Base-by-base conservation (phyloP, 495 filamentous ascomycete species). In the Parathielavia hyrcaniae region DNA sequence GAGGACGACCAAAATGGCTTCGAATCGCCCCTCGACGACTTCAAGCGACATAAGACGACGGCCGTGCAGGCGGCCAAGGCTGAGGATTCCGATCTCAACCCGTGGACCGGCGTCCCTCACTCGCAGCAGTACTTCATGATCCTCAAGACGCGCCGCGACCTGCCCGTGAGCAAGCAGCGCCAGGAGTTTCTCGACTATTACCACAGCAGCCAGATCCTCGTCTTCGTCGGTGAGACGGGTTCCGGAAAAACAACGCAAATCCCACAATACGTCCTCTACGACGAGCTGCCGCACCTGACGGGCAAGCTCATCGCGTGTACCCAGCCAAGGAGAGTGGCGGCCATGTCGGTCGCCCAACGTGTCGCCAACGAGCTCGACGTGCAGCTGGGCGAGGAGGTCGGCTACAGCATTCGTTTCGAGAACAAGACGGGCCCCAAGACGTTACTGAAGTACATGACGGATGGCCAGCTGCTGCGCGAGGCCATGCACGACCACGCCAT, bases 161-260 rank as follows among this genome's bases (percentile, higher is more conserved):
- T 99, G 43, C 95, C 95, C 19, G 92, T 99, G 26, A 83, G 91
- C 70, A 80, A 84, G 59, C 95, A 99, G 70, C 84, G 91, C 68
- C 86, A 93, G 71, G 90, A 97, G 69, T 99, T 99, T 72, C 77
- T 99, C 40, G 78, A 89, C 62, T 80, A 91, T 63, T 99, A 93
- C 72, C 95, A 97, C 60, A 83, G 86, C 68, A 87, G 85, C 12
- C 95, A 97, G 69, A 96, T 97, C 60, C 81, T 99, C 26, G 93
- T 99, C 66, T 96, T 99, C 66, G 95, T 99, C 58, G 95, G 95
- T 75, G 93, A 98, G 78, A 98, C 93, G 3, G 93, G 93, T 85
- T 98, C 93, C 63, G 93, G 93, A 72, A 98, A 98, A 74, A 98
- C 93, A 0, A 98, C 93, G 0, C 95, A 99, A 73, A 97, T 99